Evolutionary conservation across 352 stramenopile genomes (phyloP).

Genomic region (Phytopythium ostracodes): DNA sequence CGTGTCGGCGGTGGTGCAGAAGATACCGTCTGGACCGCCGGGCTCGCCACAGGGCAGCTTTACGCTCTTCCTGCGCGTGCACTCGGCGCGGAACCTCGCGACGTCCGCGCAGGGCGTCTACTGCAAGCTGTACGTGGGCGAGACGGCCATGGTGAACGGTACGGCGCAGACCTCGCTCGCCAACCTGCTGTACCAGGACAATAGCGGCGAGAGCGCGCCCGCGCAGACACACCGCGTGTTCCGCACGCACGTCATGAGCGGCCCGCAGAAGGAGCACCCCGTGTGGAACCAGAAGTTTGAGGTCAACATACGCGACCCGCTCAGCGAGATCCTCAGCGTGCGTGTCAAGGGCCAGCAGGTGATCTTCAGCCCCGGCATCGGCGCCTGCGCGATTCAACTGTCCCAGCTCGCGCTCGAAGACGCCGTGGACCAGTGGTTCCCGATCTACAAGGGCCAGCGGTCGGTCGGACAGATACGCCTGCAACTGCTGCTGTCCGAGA

Average conservation of each 20-base stretch:
- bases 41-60: constrained; percentile 22
- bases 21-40: constrained; percentile 5
- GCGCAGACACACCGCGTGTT: constrained; percentile 33
- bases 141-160: constrained; percentile 40
- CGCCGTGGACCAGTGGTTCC: constrained; percentile 55
- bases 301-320: constrained; percentile 39
- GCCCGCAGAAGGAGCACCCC: constrained; percentile 24
- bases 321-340: constrained; percentile 55
- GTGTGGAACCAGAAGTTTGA: constrained; percentile 82
- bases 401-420: constrained; percentile 39
- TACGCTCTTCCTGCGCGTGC: constrained; percentile 63
- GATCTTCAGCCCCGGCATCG: constrained; percentile 59
- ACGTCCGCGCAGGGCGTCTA: constrained; percentile 43
- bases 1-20: background rate
- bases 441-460: constrained; percentile 43
- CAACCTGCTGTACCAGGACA: constrained; percentile 13
- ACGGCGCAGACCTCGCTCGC: constrained; percentile 23
- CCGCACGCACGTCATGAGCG: constrained; percentile 51
- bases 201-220: constrained; percentile 1
- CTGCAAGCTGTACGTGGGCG: constrained; percentile 70
- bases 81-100: constrained; percentile 51
- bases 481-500: constrained; percentile 42
- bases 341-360: constrained; percentile 69
- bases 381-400: constrained; percentile 51
- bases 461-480: constrained; percentile 41